Base-by-base conservation (phyloP, 768 basidiomycete genomes). In the Psilocybe sp. region DNA sequence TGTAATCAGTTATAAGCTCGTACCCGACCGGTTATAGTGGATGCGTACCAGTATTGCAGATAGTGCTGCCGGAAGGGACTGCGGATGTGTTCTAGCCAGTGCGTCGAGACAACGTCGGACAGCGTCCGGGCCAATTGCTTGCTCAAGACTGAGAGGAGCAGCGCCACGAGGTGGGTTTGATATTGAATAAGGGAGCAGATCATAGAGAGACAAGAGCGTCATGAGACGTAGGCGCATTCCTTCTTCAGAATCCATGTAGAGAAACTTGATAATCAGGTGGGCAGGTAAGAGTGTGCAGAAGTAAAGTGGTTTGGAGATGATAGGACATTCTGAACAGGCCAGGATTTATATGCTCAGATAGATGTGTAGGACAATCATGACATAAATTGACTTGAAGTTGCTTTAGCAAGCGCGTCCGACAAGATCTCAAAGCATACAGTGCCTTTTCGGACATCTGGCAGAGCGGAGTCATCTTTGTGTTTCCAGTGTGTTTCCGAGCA, bases 101-200 rank as follows among this genome's bases (percentile, higher is more conserved):
- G 54, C 50, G 9, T 57, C 54, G 10, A 68, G 47, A 35, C 65
- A 62, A 11, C 58, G 61, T 33, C 60, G 55, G 35, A 68, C 48
- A 15, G 62, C 54, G 4, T 61, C 58, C 7, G 61, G 52, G 11
- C 63, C 59, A 34, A 66, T 59, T 5, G 62, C 67, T 38, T 59
- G 55, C 19, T 61, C 58, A 7, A 68, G 49, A 23, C 60, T 57
- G 33, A 61, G 31, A 3, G 67, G 67, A 15, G 60, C 52, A 32
- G 48, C 46, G 3, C 60, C 59, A 37, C 58, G 50, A 3, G 65
- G 65, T 14, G 67, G 65, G 31, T 60, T 59, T 13, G 64, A 65
- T 13, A 68, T 62, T 2, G 67, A 64, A 49, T 68, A 62, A 4
- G 67, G 67, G 2, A 68, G 58, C 13, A 66, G 56, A 34, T 66